Conservation (phyloP, 2,329 filamentous ascomycete genomes). For the Beauveria scarabaeidicola region DNA sequence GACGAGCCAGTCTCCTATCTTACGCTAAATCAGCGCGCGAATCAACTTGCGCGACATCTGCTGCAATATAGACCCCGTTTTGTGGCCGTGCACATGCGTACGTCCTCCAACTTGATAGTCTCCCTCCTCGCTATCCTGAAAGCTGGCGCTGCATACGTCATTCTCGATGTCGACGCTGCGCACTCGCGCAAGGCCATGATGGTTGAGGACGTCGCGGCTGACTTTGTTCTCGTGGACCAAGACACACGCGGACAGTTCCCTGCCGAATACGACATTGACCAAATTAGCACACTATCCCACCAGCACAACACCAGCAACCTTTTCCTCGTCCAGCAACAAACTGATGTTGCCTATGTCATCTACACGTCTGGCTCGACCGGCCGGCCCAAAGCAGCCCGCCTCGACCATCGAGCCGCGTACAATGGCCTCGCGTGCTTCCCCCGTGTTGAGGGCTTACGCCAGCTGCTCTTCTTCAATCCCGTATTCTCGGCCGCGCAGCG, state of each 20-base stretch:
- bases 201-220: neutral
- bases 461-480: neutral
- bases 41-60: neutral
- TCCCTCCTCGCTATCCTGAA: slow-evolving; percentile 2
- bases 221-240: neutral
- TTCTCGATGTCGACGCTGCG: slow-evolving; percentile 10
- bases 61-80: neutral
- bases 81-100: neutral
- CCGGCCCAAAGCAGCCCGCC: neutral
- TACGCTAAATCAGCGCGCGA: neutral
- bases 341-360: neutral
- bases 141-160: slow-evolving; percentile 14
- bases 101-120: neutral
- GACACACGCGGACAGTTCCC: neutral
- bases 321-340: neutral
- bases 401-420: neutral
- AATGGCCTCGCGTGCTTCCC: neutral
- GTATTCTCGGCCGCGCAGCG: neutral
- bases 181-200: neutral
- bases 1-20: neutral
- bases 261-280: neutral
- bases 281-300: neutral
- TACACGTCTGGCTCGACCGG: neutral
- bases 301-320: neutral
- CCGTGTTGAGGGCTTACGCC: neutral